Percentiles rank a stretch among this genome's conserved stretches.
Conservation (phyloP, 768 basidiomycete species). For the Crucibulum laeve region DNA sequence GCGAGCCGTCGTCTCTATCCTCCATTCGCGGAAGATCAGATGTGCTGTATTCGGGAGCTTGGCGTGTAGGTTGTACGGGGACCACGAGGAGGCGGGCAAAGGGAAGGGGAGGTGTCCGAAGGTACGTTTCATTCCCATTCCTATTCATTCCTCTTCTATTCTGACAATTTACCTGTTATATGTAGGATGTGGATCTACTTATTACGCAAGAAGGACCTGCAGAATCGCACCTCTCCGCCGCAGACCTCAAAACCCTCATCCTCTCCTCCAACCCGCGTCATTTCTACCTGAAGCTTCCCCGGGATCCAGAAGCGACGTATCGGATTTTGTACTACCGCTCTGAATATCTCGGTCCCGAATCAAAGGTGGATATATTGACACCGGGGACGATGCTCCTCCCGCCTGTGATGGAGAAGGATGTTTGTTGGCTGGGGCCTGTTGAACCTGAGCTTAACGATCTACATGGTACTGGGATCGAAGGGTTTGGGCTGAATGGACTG, state of each 20-base stretch:
- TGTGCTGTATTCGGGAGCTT: constrained; percentile 12
- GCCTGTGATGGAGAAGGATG: constrained; percentile 11
- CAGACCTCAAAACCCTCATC: constrained; percentile 29
- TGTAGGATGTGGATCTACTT: constrained; percentile 29
- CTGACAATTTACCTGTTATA: not conserved
- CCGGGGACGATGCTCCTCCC: constrained; percentile 39
- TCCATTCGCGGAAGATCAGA: constrained; percentile 2
- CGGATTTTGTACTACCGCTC: constrained; percentile 33
- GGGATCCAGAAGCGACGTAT: constrained; percentile 30
- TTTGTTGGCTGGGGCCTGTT: not conserved
- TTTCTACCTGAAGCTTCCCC: constrained; percentile 33
- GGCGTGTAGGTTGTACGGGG: constrained; percentile 11
- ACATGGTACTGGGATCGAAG: too few species aligned
- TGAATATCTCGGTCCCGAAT: constrained; percentile 20
- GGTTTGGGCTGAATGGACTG: too few species aligned
- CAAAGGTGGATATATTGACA: constrained; percentile 40
- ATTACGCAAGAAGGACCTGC: constrained; percentile 14
- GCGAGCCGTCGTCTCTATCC: not conserved
- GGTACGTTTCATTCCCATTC: constrained; percentile 1
- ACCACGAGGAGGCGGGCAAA: too few species aligned
- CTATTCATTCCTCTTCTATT: not conserved
- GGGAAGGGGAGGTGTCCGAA: constrained; percentile 10
- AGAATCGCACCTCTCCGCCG: constrained; percentile 15
- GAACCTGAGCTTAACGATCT: too few species aligned
- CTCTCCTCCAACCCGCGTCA: constrained; percentile 21